Evolutionary conservation across 371 early-diverging fungal genomes (phyloP), one percentile per base, ranked within the genome.

Genomic region (Syncephalastrum contaminatum): DNA sequence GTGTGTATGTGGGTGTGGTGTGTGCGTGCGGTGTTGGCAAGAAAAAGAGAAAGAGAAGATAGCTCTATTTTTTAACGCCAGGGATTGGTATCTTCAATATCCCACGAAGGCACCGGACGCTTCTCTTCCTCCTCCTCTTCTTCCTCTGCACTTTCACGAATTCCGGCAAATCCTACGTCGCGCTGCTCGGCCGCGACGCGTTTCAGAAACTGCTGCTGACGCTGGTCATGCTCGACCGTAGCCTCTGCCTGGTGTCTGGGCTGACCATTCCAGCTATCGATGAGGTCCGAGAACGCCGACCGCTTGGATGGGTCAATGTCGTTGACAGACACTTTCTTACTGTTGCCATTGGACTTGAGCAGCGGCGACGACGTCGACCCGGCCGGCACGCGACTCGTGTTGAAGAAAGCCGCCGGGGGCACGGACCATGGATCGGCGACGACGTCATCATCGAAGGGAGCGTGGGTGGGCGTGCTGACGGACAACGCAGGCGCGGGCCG

Each of bases 81-180:
- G 5, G 56, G 56, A 22, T 55, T 55, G 10, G 27, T 55, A 13
- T 55, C 56, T 40, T 55, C 46, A 41, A 55, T 55, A 39, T 55
- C 56, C 56, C 56, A 55, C 27, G 36, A 16, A 36, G 15, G 50
- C 36, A 30, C 12, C 5, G 36, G 36, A 1, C 36, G 36, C 7
- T 22, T 48, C 18, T 48, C 22, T 21, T 52, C 24, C 8, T 54
- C 54, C 14, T 43, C 46, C 39, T 54, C 46, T 24, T 41, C 20
- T 52, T 52, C 21, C 45, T 27, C 36, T 4, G 16, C 56, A 15
- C 53, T 53, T 24, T 51, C 59, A 12, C 47, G 48, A 27, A 77
- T 67, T 49, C 77, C 73, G 10, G 70, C 74, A 64, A 77, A 77
- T 10, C 70, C 77, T 49, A 77, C 62, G 56, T 77, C 74, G 15